Conservation (phyloP, 495 filamentous ascomycete genomes). For the Daldinia concentrica region DNA sequence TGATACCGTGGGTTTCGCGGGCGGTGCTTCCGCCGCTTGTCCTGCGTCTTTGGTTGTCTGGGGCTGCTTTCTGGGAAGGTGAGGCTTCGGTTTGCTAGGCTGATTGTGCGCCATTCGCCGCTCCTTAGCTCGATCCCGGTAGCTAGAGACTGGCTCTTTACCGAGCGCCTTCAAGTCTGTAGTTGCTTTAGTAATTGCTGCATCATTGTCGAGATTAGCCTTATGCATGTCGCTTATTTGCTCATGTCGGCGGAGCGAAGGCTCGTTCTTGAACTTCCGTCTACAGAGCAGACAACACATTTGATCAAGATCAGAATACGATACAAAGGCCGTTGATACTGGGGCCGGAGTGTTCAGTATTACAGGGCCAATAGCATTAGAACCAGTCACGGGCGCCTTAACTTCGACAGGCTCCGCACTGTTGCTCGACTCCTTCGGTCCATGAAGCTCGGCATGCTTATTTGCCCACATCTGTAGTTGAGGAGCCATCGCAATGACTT, state of each 20-base stretch:
- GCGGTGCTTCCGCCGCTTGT: conserved; percentile 22
- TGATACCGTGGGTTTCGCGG: conserved; percentile 60
- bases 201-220: conserved; percentile 70
- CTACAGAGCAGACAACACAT: conserved; percentile 83
- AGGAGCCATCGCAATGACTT: conserved; percentile 61
- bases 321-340: conserved; percentile 47
- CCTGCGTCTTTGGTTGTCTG: conserved; percentile 42
- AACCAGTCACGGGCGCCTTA: conserved; percentile 31
- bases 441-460: conserved; percentile 85
- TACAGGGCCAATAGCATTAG: conserved; percentile 34
- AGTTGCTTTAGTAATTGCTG: conserved; percentile 66
- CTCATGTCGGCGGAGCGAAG: conserved; percentile 79
- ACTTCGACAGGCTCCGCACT: conserved; percentile 25
- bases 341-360: conserved; percentile 11
- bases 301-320: conserved; percentile 74
- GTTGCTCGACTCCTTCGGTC: conserved; percentile 49
- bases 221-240: conserved; percentile 78
- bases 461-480: conserved; percentile 91
- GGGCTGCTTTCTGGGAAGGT: conserved; percentile 51
- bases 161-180: conserved; percentile 58
- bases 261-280: conserved; percentile 73
- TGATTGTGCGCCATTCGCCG: conserved; percentile 79
- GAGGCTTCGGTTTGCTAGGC: conserved; percentile 62
- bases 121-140: conserved; percentile 86
- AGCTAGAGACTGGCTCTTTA: conserved; percentile 59